Percentiles rank a stretch among this genome's conserved stretches.
Conservation (phyloP, 306 rosid species). For the Leucaena leucocephala region DNA sequence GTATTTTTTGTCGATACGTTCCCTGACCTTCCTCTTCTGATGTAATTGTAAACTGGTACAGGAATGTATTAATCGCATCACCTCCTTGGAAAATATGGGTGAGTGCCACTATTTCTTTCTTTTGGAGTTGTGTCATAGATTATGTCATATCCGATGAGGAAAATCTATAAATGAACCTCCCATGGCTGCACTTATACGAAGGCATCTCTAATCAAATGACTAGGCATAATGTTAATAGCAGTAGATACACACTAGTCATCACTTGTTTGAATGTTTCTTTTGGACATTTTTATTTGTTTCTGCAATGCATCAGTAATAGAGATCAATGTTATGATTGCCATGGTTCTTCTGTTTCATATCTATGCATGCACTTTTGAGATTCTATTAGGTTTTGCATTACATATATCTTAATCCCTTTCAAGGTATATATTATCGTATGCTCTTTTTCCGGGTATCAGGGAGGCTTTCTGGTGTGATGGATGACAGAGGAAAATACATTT, state of each 20-base stretch:
- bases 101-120: constrained; percentile 32
- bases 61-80: constrained; percentile 96
- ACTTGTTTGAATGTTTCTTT: neutral
- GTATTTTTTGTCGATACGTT: neutral
- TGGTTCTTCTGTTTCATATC: neutral
- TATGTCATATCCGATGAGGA: neutral
- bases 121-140: neutral
- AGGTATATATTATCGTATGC: constrained; percentile 8
- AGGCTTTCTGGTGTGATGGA: constrained; percentile 97
- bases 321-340: neutral
- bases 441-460: constrained; percentile 50
- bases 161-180: constrained; percentile 8
- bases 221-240: neutral
- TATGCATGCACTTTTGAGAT: neutral
- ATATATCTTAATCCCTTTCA: neutral
- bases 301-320: neutral
- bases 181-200: neutral
- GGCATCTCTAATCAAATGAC: neutral
- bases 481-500: constrained; percentile 91
- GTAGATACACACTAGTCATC: neutral
- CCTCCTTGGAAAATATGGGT: constrained; percentile 84
- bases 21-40: constrained; percentile 26
- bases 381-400: neutral
- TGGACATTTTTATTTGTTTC: neutral
- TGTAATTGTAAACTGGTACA: constrained; percentile 43